A percentile compares a stretch with the other conserved stretches of the same genome.
These are phyloP conservation scores for Apiosordaria backusii DNA, from an alignment of 495 filamentous ascomycete species.

Conservation along the genomic window DNA sequence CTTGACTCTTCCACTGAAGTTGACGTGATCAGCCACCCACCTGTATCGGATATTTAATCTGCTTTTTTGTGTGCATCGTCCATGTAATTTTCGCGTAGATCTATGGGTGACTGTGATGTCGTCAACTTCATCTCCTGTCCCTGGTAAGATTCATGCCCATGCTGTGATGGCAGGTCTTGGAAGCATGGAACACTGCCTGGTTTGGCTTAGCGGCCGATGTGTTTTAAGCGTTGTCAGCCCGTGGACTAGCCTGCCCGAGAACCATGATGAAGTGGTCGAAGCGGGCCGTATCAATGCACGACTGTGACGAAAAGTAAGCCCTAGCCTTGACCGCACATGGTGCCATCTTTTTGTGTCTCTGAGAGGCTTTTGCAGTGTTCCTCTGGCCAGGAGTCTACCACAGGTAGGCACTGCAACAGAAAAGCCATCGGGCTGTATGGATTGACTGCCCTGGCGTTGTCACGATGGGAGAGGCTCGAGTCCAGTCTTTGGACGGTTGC, in stretches of 20 bases:
- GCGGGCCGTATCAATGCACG: slow-evolving; percentile 5
- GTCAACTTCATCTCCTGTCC: neutral
- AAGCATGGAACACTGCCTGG: neutral
- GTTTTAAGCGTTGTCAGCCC: neutral
- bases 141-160: neutral
- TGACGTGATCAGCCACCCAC: neutral
- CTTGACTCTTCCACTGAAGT: neutral
- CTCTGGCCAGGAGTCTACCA: no score
- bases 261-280: neutral
- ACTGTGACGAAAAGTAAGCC: slow-evolving; percentile 2
- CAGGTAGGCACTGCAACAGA: no score
- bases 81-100: neutral
- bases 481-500: neutral
- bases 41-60: neutral
- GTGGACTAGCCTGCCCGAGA: neutral
- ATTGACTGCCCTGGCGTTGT: neutral
- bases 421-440: neutral
- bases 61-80: neutral
- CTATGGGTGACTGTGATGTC: neutral
- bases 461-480: neutral
- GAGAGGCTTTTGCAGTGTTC: no score
- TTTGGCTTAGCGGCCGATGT: neutral
- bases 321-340: neutral
- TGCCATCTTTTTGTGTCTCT: neutral
- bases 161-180: slow-evolving; percentile 1